A percentile compares a stretch with the other conserved stretches of the same genome.
Evolutionary conservation across 1,284 basidiomycete genomes (phyloP).

Genomic region (Ustilago trichophora): DNA sequence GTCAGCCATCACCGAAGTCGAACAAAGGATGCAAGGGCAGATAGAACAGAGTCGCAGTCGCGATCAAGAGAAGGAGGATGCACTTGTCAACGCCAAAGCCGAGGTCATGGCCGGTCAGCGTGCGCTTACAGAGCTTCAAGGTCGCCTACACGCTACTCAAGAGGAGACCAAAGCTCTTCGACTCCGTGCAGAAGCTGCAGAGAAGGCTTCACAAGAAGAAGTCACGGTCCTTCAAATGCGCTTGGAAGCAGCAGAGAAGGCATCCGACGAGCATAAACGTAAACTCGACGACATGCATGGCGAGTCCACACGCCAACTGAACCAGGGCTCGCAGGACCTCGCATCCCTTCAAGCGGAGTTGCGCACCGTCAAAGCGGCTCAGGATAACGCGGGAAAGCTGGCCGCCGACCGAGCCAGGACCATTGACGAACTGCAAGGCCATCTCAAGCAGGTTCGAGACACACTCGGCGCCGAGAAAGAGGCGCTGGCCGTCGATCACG

Average conservation of each 20-base stretch:
- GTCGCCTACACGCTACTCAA: slow-evolving; percentile 9
- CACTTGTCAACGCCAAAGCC: slow-evolving; percentile 26
- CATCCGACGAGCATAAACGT: slow-evolving; percentile 19
- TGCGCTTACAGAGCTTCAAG: slow-evolving; percentile 19
- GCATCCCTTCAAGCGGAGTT: slow-evolving; percentile 21
- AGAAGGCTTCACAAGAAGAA: slow-evolving; percentile 10
- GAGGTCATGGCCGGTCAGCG: slow-evolving; percentile 23
- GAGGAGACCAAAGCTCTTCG: slow-evolving; percentile 19
- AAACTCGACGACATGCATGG: slow-evolving; percentile 7
- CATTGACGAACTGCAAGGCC: slow-evolving; percentile 15
- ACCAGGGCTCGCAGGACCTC: slow-evolving; percentile 14
- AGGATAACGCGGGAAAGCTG: neutral
- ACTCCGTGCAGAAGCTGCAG: slow-evolving; percentile 22
- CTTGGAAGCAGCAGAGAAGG: slow-evolving; percentile 27
- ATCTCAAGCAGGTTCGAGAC: slow-evolving; percentile 9
- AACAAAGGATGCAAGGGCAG: slow-evolving; percentile 21
- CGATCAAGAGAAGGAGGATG: slow-evolving; percentile 29
- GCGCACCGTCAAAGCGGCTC: neutral
- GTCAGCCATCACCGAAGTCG: slow-evolving; percentile 22
- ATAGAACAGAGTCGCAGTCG: slow-evolving; percentile 19
- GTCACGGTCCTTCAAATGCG: slow-evolving; percentile 19
- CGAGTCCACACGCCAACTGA: slow-evolving; percentile 5
- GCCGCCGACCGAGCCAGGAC: slow-evolving; percentile 11
- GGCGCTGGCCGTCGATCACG: neutral
- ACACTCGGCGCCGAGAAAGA: neutral